Base-by-base conservation (phyloP, 352 stramenopile genomes). In the Phytophthora constricta region DNA sequence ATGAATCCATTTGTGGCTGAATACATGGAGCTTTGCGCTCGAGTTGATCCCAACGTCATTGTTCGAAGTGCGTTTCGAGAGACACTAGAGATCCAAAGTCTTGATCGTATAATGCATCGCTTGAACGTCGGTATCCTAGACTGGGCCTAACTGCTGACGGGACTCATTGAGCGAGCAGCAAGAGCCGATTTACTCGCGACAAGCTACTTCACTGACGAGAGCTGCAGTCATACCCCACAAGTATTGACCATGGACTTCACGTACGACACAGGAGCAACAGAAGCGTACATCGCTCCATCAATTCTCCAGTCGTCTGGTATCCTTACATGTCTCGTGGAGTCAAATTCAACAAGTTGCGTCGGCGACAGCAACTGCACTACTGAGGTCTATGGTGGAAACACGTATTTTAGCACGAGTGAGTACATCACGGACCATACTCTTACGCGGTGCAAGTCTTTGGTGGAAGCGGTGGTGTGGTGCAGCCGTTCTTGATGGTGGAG, bases 401-500 rank as follows among this genome's bases (percentile, higher is more conserved):
- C 42, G 22, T 63, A 63, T 22, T 56, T 49, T 43, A 55, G 31
- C 43, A 63, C 20, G 4, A 63, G 56, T 22, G 56, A 63, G 31
- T 63, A 31, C 23, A 63, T 56, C 10, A 50, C 56, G 7, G 45
- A 63, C 33, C 42, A 17, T 63, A 63, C 43, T 28, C 42, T 17
- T 63, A 63, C 45, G 50, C 56, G 22, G 56, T 56, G 1, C 14
- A 54, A 11, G 26, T 41, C 14, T 63, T 63, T n/a, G n/a, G n/a
- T 10, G 31, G 31, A 13, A 63, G 17, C 27, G 56, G 56, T 13
- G 56, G 45, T 10, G 16, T 63, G 17, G 2, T 49, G 20, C 56
- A 63, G 20, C 56, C 42, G 23, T 63, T 56, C 45, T 43, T 63
- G 56, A 63, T 63, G 45, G 31, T 63, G 2, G 56, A 63, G 56